phyloP scores from a whole-genome alignment of 2,329 filamentous ascomycete genomes.

The Cladosporium sp. region DNA sequence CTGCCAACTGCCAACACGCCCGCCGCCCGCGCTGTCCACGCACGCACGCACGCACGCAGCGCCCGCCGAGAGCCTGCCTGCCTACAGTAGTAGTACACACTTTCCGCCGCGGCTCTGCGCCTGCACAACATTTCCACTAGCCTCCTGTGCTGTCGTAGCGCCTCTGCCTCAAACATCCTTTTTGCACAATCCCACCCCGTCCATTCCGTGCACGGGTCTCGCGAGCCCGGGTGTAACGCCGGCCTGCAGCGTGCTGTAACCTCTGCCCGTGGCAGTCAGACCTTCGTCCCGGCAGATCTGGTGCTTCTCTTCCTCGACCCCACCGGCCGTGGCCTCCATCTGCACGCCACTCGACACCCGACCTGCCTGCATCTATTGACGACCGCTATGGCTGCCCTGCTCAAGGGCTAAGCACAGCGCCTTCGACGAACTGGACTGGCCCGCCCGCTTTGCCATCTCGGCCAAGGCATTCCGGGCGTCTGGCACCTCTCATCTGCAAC shows the following conservation, averaged over 20 bases:
- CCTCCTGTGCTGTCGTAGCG: neutral
- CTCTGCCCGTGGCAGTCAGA: neutral
- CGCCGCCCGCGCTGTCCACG: no score
- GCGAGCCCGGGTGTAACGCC: neutral
- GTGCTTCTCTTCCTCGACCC: slow-evolving; percentile 1
- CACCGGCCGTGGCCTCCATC: neutral
- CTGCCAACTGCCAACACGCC: neutral
- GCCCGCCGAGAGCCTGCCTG: neutral
- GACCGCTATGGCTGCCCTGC: slow-evolving; percentile 1
- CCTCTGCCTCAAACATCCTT: neutral
- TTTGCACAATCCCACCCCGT: neutral
- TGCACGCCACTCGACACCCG: neutral
- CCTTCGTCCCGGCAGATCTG: neutral
- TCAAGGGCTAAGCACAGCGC: neutral
- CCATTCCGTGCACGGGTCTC: neutral
- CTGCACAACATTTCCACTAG: slow-evolving; percentile 1
- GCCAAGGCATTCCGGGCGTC: slow-evolving; percentile 10
- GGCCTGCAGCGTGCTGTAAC: slow-evolving; percentile 3
- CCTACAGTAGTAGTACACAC: neutral
- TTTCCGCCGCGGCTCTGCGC: neutral
- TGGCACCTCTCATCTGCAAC: slow-evolving; percentile 1
- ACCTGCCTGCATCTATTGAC: neutral
- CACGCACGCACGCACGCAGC: neutral
- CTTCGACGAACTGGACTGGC: neutral
- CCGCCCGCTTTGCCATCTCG: neutral